Conservation (phyloP, 2,329 filamentous ascomycete species). For the Aspergillus piperis region DNA sequence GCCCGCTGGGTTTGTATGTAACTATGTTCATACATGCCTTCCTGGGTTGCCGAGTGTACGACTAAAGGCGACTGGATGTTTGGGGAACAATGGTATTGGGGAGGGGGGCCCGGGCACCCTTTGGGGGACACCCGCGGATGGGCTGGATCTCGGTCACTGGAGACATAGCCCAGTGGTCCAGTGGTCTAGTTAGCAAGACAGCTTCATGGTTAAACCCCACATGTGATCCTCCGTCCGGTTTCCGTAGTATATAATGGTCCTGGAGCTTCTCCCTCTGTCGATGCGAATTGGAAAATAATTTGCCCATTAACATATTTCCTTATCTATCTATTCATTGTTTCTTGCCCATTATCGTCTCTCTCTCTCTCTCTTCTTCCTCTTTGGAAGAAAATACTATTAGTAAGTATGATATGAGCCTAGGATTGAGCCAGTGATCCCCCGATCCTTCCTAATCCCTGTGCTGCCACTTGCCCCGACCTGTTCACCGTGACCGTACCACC, state of each 20-base stretch:
- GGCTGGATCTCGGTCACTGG: not conserved
- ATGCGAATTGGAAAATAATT: not conserved
- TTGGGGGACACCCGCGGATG: not conserved
- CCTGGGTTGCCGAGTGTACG: too few relatives aligned
- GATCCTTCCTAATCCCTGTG: constrained; percentile 4
- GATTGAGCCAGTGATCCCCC: not conserved
- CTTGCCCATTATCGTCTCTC: not conserved
- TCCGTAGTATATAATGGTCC: constrained; percentile 2
- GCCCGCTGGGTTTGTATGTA: too few relatives aligned
- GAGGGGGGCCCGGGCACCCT: not conserved
- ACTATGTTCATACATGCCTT: too few relatives aligned
- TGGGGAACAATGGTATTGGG: not conserved
- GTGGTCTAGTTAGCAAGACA: not conserved
- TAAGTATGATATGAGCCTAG: too few relatives aligned
- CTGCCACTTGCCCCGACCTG: constrained; percentile 12
- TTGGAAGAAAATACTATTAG: too few relatives aligned
- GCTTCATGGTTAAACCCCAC: constrained; percentile 16
- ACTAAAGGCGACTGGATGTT: too few relatives aligned
- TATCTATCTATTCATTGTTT: not conserved
- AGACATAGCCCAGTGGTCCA: not conserved
- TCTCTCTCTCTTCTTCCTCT: not conserved
- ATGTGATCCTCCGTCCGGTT: constrained; percentile 19
- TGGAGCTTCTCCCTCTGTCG: not conserved
- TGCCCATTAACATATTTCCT: not conserved
- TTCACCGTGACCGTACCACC: constrained; percentile 14